These are phyloP conservation scores for Moniliophthora roreri DNA, from an alignment of 1,284 basidiomycete species.

Conservation along the genomic window DNA sequence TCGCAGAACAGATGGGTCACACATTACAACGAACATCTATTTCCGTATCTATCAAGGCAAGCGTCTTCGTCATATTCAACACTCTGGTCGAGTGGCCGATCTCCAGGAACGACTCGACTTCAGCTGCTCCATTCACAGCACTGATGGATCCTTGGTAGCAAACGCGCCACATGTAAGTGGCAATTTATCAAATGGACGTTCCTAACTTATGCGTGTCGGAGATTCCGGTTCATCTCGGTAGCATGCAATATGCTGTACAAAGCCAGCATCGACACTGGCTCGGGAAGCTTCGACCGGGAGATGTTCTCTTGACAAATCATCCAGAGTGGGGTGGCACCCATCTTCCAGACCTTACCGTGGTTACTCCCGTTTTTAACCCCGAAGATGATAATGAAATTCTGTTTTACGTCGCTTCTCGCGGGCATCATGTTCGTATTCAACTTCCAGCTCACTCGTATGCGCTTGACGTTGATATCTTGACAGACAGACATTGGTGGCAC, in stretches of 20 bases:
- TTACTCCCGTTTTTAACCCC: conserved; percentile 8
- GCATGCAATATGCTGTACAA: conserved; percentile 12
- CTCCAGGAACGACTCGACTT: conserved; percentile 10
- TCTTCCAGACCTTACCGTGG: conserved; percentile 9
- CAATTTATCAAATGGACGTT: not conserved
- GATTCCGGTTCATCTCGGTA: conserved; percentile 12
- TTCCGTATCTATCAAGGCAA: conserved; percentile 10
- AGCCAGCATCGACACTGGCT: conserved; percentile 9
- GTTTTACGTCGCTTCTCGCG: conserved; percentile 11
- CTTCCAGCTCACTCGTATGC: not conserved
- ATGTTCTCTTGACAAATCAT: conserved; percentile 11
- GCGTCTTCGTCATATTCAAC: too few species aligned
- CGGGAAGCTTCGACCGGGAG: conserved; percentile 11
- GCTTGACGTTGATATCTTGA: not conserved
- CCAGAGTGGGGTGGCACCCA: conserved; percentile 11
- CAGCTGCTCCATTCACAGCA: conserved; percentile 8
- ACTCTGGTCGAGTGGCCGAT: not conserved
- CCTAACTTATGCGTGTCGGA: not conserved
- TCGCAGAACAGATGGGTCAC: conserved; percentile 14
- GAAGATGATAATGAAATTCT: conserved; percentile 5
- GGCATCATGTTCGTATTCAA: conserved; percentile 8
- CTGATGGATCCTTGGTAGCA: conserved; percentile 9
- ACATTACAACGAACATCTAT: conserved; percentile 9
- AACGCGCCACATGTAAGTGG: conserved; percentile 8
- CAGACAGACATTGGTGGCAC: not conserved